Conservation (phyloP, 2,329 filamentous ascomycete species). For the Thielaviopsis euricoi region DNA sequence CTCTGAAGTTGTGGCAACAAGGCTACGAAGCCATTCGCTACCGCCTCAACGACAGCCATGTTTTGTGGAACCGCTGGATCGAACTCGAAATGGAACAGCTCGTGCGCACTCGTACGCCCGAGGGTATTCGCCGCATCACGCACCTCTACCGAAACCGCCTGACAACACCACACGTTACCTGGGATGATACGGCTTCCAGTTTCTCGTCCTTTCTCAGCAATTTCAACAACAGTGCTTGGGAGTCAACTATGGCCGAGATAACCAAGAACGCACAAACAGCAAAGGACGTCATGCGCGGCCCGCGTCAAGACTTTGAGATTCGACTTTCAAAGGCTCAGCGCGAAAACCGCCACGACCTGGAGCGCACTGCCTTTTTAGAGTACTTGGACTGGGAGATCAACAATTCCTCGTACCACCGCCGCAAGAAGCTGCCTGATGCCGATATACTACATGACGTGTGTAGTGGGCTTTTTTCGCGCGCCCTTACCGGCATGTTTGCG, state of each 20-base stretch:
- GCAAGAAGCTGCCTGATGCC: slow-evolving; percentile 27
- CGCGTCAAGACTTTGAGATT: slow-evolving; percentile 52
- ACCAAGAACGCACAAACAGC: slow-evolving; percentile 46
- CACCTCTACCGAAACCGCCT: slow-evolving; percentile 56
- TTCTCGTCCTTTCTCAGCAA: slow-evolving; percentile 61
- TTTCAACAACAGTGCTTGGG: slow-evolving; percentile 55
- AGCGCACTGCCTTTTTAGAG: slow-evolving; percentile 36
- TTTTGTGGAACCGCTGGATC: slow-evolving; percentile 66
- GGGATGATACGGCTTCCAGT: slow-evolving; percentile 57
- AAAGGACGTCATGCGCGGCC: slow-evolving; percentile 40
- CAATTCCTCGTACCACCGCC: slow-evolving; percentile 31
- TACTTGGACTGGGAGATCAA: slow-evolving; percentile 78
- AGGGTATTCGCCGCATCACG: slow-evolving; percentile 47
- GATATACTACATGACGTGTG: slow-evolving; percentile 34
- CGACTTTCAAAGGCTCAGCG: slow-evolving; percentile 43
- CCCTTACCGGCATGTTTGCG: slow-evolving; percentile 51
- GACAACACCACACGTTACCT: slow-evolving; percentile 54
- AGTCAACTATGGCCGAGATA: slow-evolving; percentile 53
- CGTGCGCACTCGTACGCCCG: slow-evolving; percentile 33
- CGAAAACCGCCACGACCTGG: slow-evolving; percentile 36
- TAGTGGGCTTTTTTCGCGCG: slow-evolving; percentile 60
- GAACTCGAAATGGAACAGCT: slow-evolving; percentile 55
- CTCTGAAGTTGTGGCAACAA: slow-evolving; percentile 54
- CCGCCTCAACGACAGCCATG: slow-evolving; percentile 59
- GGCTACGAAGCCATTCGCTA: slow-evolving; percentile 57